A percentile compares a stretch with the other conserved stretches of the same genome.
Conservation (phyloP, 495 filamentous ascomycete genomes). For the Staphylotrichum tortipilum region DNA sequence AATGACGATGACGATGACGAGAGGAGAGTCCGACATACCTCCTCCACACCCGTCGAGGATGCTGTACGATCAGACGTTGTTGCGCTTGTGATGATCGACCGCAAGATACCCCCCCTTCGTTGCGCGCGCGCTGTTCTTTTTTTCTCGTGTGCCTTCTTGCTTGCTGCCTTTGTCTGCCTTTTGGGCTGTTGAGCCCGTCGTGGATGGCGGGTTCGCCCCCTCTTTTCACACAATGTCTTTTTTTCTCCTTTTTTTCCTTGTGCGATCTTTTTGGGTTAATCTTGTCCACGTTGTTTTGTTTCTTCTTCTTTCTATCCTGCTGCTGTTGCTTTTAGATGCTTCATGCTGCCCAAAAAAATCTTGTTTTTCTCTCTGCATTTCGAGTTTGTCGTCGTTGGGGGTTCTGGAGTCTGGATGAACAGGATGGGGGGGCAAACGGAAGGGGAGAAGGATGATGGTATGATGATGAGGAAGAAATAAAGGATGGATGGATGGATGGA, state of each 20-base stretch:
- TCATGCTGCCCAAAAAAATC: too few relatives aligned
- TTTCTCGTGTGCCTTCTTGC: not conserved
- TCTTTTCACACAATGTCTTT: too few relatives aligned
- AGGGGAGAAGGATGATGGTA: not conserved
- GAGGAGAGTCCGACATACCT: not conserved
- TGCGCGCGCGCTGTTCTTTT: not conserved
- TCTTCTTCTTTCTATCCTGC: too few relatives aligned
- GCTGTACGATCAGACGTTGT: conserved; percentile 21
- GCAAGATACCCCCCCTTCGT: conserved; percentile 16
- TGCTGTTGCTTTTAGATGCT: not conserved
- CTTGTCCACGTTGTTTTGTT: too few relatives aligned
- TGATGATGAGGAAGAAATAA: too few relatives aligned
- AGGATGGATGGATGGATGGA: not conserved
- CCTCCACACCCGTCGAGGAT: conserved; percentile 5
- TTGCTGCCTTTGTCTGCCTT: not conserved
- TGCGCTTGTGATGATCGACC: conserved; percentile 12
- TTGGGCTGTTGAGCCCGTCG: not conserved
- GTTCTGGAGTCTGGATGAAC: not conserved
- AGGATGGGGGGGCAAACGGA: not conserved
- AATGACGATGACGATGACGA: not conserved
- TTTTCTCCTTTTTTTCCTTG: not conserved
- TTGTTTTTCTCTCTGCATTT: not conserved
- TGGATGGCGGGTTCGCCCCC: not conserved
- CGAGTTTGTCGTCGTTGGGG: not conserved
- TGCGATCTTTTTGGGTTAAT: not conserved